Percentiles rank a stretch among this genome's conserved stretches.
Conservation (phyloP, 768 basidiomycete species). For the Boletellus emodensis region DNA sequence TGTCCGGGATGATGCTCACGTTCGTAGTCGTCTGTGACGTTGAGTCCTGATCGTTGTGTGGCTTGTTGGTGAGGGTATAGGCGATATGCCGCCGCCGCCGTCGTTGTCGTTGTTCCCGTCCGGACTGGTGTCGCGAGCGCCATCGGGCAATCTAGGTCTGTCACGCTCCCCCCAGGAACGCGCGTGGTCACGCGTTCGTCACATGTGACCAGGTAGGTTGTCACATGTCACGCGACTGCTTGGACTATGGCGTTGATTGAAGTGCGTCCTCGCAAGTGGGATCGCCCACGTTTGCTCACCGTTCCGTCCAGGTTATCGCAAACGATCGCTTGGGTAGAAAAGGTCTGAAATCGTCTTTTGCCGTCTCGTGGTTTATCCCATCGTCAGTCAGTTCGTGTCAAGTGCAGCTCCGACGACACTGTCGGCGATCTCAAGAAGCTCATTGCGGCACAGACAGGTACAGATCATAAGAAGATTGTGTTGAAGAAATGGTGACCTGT, state of each 20-base stretch:
- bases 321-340: conserved; percentile 95
- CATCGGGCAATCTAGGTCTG: conserved; percentile 14
- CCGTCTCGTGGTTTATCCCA: conserved; percentile 1
- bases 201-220: conserved; percentile 6
- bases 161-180: conserved; percentile 9
- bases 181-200: conserved; percentile 23
- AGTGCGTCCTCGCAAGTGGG: conserved; percentile 27
- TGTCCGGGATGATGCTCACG: conserved; percentile 40
- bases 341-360: conserved; percentile 44
- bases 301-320: conserved; percentile 69
- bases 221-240: conserved; percentile 15
- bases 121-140: conserved; percentile 30
- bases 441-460: conserved; percentile 95
- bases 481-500: conserved; percentile 90
- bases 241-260: conserved; percentile 51
- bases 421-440: conserved; percentile 97
- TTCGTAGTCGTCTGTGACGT: conserved; percentile 73
- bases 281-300: background rate
- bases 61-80: conserved; percentile 21
- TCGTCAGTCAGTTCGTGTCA: conserved; percentile 74
- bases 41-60: conserved; percentile 31
- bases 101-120: conserved; percentile 15
- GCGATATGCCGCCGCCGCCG: conserved; percentile 22
- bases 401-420: conserved; percentile 93
- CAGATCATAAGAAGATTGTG: conserved; percentile 78